Conservation (phyloP, 768 basidiomycete species). For the Mycena floridula region DNA sequence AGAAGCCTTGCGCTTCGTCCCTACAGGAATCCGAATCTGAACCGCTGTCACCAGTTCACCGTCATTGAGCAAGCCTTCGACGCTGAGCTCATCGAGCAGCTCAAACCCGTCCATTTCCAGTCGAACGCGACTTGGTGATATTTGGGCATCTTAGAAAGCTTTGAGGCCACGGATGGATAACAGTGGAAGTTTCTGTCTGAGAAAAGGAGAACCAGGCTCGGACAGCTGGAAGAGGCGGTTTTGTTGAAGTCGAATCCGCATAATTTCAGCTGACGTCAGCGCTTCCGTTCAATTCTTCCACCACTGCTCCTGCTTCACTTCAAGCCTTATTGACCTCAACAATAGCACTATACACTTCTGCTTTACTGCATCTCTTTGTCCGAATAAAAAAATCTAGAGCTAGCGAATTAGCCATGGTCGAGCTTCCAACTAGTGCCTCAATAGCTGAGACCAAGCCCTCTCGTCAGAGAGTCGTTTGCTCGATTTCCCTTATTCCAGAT, state of each 20-base stretch:
- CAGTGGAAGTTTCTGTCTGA: not conserved
- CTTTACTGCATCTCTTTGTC: no score
- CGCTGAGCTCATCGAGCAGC: not conserved
- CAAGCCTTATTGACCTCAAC: no score
- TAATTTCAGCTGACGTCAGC: slow-evolving; percentile 3
- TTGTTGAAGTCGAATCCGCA: not conserved
- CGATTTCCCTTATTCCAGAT: no score
- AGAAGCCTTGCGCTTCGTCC: not conserved
- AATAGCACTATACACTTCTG: no score
- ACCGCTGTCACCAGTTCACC: not conserved
- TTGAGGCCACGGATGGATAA: not conserved
- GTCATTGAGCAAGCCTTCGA: not conserved
- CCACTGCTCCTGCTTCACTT: no score
- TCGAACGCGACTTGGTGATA: not conserved
- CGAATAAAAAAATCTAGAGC: no score
- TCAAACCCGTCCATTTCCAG: not conserved
- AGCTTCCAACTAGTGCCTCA: no score
- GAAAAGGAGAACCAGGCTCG: not conserved
- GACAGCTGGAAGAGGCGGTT: not conserved
- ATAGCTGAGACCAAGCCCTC: no score
- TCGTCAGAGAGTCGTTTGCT: no score
- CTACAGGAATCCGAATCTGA: not conserved
- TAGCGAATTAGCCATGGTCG: no score
- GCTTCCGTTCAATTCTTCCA: no score
- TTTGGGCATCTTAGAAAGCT: not conserved